These are phyloP conservation scores for Mucor irregularis DNA, from an alignment of 371 early-diverging fungal species.

Conservation along the genomic window DNA sequence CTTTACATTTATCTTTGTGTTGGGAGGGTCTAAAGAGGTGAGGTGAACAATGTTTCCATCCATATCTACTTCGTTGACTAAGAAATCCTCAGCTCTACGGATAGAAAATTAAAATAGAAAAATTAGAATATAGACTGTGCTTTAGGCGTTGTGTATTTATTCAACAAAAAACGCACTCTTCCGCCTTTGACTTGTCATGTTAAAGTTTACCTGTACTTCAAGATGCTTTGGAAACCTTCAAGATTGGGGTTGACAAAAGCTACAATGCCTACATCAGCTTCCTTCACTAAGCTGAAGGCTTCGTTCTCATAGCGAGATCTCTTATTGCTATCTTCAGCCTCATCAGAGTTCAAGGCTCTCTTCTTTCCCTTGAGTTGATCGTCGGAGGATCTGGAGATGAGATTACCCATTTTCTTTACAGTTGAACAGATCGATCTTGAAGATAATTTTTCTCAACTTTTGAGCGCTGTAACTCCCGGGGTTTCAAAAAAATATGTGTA, in stretches of 20 bases:
- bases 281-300: slow-evolving; percentile 24
- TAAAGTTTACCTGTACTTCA: slow-evolving; percentile 70
- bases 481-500: no score
- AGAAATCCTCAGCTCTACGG: slow-evolving; percentile 77
- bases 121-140: no score
- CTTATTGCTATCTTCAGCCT: slow-evolving; percentile 2
- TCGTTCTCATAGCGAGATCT: slow-evolving; percentile 6
- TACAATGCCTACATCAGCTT: slow-evolving; percentile 78
- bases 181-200: background rate
- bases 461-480: background rate
- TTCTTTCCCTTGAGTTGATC: slow-evolving; percentile 9
- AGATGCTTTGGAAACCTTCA: slow-evolving; percentile 69
- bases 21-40: slow-evolving; percentile 43
- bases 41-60: slow-evolving; percentile 74
- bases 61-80: slow-evolving; percentile 91
- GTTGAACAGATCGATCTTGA: background rate
- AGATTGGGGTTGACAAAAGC: slow-evolving; percentile 65
- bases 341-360: slow-evolving; percentile 17
- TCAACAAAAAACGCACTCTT: no score
- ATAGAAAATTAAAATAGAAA: no score
- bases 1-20: slow-evolving; percentile 21
- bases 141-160: no score
- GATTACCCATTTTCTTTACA: slow-evolving; percentile 23
- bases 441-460: no score
- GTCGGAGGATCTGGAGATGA: slow-evolving; percentile 17